Percentiles rank a stretch among this genome's conserved stretches.
Evolutionary conservation across 257 asterid genomes (phyloP).

Genomic region (Coffea canephora): DNA sequence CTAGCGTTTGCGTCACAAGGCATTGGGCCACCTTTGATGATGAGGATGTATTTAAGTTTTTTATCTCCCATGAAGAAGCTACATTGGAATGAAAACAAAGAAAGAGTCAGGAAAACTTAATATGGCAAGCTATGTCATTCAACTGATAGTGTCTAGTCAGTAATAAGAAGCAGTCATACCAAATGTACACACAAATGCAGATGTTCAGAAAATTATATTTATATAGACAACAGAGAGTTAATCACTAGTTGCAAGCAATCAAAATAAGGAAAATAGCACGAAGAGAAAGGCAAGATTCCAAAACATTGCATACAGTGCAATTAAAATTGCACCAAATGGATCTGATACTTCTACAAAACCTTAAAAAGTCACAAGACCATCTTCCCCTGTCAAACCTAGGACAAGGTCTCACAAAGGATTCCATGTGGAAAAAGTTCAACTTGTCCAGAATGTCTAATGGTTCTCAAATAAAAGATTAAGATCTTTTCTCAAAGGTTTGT

Average conservation of each 20-base stretch:
- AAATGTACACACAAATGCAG: not conserved
- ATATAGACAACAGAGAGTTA: not conserved
- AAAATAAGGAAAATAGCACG: not conserved
- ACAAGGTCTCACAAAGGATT: not conserved
- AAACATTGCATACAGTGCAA: not conserved
- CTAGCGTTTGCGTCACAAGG: slow-evolving; percentile 82
- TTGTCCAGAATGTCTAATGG: not conserved
- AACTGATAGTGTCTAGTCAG: too few relatives aligned
- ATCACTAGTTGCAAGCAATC: not conserved
- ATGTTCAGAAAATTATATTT: not conserved
- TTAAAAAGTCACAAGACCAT: not conserved
- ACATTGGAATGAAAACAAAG: slow-evolving; percentile 20
- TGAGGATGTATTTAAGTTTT: slow-evolving; percentile 54
- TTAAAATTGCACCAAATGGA: not conserved
- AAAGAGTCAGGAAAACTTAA: slow-evolving; percentile 23
- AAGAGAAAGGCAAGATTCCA: not conserved
- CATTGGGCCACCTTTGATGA: slow-evolving; percentile 50
- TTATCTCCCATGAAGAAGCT: slow-evolving; percentile 98
- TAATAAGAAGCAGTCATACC: not conserved
- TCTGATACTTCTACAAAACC: not conserved
- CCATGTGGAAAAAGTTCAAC: not conserved
- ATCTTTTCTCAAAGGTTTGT: not conserved
- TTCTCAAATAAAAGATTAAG: not conserved
- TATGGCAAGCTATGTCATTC: not conserved
- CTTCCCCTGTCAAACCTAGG: not conserved